phyloP scores from a whole-genome alignment of 2,329 filamentous ascomycete species.

The Pseudogymnoascus sp. region DNA sequence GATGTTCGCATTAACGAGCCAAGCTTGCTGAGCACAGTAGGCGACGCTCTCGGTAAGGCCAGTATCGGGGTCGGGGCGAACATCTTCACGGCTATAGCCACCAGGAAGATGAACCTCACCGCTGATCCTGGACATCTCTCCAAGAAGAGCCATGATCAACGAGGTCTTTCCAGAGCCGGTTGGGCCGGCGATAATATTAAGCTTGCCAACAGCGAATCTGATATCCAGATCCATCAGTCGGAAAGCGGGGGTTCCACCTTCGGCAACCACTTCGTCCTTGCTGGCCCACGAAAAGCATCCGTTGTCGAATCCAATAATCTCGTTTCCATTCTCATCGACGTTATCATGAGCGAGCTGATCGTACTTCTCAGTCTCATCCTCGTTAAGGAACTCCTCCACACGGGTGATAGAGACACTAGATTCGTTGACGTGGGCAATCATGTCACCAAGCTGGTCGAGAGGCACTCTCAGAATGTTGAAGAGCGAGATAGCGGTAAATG shows the following conservation, averaged over 20 bases:
- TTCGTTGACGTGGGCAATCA: conserved; percentile 97
- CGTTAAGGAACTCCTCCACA: conserved; percentile 86
- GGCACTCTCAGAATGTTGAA: conserved; percentile 92
- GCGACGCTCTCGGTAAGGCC: conserved; percentile 86
- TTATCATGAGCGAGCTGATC: conserved; percentile 69
- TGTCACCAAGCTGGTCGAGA: conserved; percentile 91
- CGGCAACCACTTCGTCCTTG: conserved; percentile 52
- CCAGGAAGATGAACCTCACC: conserved; percentile 82
- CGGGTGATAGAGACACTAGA: conserved; percentile 95
- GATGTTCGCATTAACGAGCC: conserved; percentile 93
- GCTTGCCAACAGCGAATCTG: conserved; percentile 73
- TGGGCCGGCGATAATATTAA: conserved; percentile 88
- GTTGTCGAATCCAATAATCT: conserved; percentile 75
- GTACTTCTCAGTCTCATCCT: conserved; percentile 96
- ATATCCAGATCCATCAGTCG: conserved; percentile 77
- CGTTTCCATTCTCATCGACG: conserved; percentile 59
- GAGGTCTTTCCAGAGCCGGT: conserved; percentile 96
- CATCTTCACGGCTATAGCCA: conserved; percentile 76
- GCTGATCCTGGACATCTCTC: conserved; percentile 84
- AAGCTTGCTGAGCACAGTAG: conserved; percentile 94
- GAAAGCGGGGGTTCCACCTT: conserved; percentile 64
- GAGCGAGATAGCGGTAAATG: conserved; percentile 92
- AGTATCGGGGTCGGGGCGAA: conserved; percentile 74
- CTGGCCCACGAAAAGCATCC: conserved; percentile 87
- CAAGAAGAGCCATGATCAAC: conserved; percentile 87